Evolutionary conservation across 1,139 yeast species (phyloP), one percentile per base, ranked within the genome.

Genomic region (Taphrina pruni): DNA sequence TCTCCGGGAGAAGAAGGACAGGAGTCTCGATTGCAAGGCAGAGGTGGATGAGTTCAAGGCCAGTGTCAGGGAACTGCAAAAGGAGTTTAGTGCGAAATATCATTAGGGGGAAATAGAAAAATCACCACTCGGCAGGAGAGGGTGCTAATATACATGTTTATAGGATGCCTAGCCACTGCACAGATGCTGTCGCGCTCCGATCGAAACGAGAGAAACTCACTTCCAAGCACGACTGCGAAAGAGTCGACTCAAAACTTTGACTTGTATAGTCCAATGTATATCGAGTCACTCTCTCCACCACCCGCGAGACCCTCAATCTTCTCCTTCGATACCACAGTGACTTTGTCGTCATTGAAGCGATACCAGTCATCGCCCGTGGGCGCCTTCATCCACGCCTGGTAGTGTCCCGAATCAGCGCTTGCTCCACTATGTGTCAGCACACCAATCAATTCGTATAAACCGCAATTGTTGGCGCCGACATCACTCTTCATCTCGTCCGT

Each of bases 261-360:
- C 61, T 88, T 88, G 82, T 94, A 94, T 69, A 94, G 80, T 73
- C 93, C 83, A 72, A 95, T 88, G 79, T 94, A 85, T 1, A 99
- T 99, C 75, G 96, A 87, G 79, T 94, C 99, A 75, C 96, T 88
- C 80, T 95, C 99, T 72, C 99, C 97, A 66, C 99, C 99, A 60
- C 99, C 99, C 8, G 97, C 74, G 73, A 95, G 83, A 69, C 85
- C 80, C 77, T 91, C 97, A 72, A 94, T 86, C 77, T 86, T 90
- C 68, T 91, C 95, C 76, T 86, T 89, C 71, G 83, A 85, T 17
- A 93, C 92, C 52, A 84, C 80, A 9, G 87, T 81, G n/a, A 95
- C 97, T 77, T 89, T 88, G 79, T 93, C 97, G 78, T 94, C 99
- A 77, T 94, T 92, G 80, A 91, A 95, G 77, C 88, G 88, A 88